Conservation (phyloP, 768 basidiomycete genomes). For the Suillus sp. region DNA sequence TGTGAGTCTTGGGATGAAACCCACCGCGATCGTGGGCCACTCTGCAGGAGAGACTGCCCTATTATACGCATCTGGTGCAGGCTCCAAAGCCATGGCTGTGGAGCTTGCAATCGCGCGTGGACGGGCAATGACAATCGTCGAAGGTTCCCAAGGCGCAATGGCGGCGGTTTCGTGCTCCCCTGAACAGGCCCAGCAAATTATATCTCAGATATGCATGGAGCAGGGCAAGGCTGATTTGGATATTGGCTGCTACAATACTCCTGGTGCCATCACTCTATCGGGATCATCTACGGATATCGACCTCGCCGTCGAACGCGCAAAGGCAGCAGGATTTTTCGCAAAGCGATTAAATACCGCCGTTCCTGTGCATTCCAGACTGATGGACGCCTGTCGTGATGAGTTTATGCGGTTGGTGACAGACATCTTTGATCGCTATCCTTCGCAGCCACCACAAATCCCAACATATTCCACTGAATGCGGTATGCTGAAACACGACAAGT, state of each 20-base stretch:
- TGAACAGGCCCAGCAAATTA: constrained; percentile 30
- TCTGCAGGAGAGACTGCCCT: constrained; percentile 51
- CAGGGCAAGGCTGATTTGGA: constrained; percentile 29
- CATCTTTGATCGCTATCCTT: constrained; percentile 33
- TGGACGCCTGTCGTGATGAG: constrained; percentile 37
- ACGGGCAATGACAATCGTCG: constrained; percentile 36
- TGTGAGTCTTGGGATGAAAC: constrained; percentile 35
- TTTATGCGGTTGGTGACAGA: constrained; percentile 33
- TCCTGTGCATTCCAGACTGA: constrained; percentile 37
- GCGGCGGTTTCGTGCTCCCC: constrained; percentile 42
- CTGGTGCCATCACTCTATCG: constrained; percentile 40
- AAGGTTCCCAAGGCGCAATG: constrained; percentile 43
- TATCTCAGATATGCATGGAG: constrained; percentile 13
- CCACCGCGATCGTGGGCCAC: constrained; percentile 45
- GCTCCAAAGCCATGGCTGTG: constrained; percentile 41
- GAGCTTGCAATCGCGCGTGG: constrained; percentile 47
- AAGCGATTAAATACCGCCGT: constrained; percentile 37
- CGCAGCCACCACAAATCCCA: constrained; percentile 27
- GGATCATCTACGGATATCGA: constrained; percentile 35
- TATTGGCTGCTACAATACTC: constrained; percentile 46
- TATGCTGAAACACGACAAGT: constrained; percentile 17
- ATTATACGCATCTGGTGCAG: constrained; percentile 47
- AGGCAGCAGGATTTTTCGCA: not conserved
- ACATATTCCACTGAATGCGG: constrained; percentile 44
- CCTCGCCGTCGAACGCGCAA: constrained; percentile 26